Evolutionary conservation across 2,329 filamentous ascomycete genomes (phyloP).

Genomic region (Colletotrichum endophyticum): DNA sequence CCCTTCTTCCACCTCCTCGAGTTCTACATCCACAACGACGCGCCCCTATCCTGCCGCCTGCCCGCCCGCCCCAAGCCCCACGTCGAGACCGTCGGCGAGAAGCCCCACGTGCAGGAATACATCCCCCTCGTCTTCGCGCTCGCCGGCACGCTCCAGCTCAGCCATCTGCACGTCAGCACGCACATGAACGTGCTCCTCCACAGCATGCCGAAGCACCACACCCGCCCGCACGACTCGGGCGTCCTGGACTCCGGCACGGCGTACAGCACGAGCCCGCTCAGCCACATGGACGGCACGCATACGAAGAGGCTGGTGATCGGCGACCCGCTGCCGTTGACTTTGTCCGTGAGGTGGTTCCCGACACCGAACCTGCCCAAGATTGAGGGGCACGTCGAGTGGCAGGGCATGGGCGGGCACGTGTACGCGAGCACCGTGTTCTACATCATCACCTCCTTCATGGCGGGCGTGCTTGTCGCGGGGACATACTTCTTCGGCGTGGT

Average conservation of each 20-base stretch:
- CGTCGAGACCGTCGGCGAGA: slow-evolving; percentile 59
- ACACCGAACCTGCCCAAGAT: slow-evolving; percentile 72
- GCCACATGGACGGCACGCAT: slow-evolving; percentile 58
- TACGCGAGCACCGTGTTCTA: slow-evolving; percentile 70
- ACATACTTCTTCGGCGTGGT: slow-evolving; percentile 68
- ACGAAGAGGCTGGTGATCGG: slow-evolving; percentile 81
- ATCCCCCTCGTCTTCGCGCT: slow-evolving; percentile 89
- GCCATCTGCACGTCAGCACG: slow-evolving; percentile 89
- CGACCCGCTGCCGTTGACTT: slow-evolving; percentile 78
- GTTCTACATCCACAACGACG: slow-evolving; percentile 98
- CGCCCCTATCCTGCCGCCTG: slow-evolving; percentile 88
- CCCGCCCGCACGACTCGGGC: slow-evolving; percentile 70
- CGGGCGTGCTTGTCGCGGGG: slow-evolving; percentile 57
- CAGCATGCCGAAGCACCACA: slow-evolving; percentile 65
- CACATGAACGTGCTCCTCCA: slow-evolving; percentile 90
- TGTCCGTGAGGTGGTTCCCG: slow-evolving; percentile 88
- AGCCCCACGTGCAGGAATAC: slow-evolving; percentile 61
- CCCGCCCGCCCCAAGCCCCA: slow-evolving; percentile 73
- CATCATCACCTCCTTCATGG: slow-evolving; percentile 61
- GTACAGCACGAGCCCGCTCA: slow-evolving; percentile 79
- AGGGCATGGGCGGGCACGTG: slow-evolving; percentile 67
- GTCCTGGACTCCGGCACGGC: slow-evolving; percentile 87
- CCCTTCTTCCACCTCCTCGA: slow-evolving; percentile 89
- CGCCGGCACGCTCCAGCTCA: slow-evolving; percentile 85
- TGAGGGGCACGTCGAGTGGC: slow-evolving; percentile 70